Evolutionary conservation across 129 eudicot genomes (phyloP).

Genomic region (Tagetes patula): DNA sequence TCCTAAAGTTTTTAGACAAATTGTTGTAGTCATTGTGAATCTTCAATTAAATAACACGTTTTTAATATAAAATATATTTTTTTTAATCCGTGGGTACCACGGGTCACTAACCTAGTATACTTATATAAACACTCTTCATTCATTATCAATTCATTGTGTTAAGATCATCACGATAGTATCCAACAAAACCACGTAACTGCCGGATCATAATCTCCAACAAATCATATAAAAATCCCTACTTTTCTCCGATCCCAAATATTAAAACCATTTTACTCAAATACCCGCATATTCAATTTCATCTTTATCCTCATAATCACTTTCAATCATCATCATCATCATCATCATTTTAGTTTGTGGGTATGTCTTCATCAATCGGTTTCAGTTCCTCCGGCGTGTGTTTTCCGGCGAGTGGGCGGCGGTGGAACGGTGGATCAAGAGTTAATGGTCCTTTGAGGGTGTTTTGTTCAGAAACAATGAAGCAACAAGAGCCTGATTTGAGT

Average conservation of each 20-base stretch:
- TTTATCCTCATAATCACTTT: neutral
- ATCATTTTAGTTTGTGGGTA: slow-evolving; percentile 6
- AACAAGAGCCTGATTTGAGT: slow-evolving; percentile 77
- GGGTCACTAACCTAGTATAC: too few species aligned
- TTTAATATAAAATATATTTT: too few species aligned
- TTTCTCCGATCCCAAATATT: slow-evolving; percentile 22
- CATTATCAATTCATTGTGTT: neutral
- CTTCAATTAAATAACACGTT: too few species aligned
- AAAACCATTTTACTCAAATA: slow-evolving; percentile 32
- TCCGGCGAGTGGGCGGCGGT: slow-evolving; percentile 39
- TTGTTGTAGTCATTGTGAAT: too few species aligned
- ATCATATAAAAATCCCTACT: neutral
- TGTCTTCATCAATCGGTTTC: slow-evolving; percentile 42
- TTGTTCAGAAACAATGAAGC: slow-evolving; percentile 31
- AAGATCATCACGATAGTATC: too few species aligned
- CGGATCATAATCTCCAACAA: neutral
- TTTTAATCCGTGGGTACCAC: too few species aligned
- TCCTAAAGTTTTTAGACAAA: too few species aligned
- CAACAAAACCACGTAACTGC: neutral
- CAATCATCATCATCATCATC: neutral
- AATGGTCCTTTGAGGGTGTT: slow-evolving; percentile 43
- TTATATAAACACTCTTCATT: too few species aligned
- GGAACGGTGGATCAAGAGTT: slow-evolving; percentile 37
- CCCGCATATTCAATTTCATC: slow-evolving; percentile 52
- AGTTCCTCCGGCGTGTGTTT: slow-evolving; percentile 37